Evolutionary conservation across 2,329 filamentous ascomycete genomes (phyloP).

Genomic region (Alternaria arborescens): DNA sequence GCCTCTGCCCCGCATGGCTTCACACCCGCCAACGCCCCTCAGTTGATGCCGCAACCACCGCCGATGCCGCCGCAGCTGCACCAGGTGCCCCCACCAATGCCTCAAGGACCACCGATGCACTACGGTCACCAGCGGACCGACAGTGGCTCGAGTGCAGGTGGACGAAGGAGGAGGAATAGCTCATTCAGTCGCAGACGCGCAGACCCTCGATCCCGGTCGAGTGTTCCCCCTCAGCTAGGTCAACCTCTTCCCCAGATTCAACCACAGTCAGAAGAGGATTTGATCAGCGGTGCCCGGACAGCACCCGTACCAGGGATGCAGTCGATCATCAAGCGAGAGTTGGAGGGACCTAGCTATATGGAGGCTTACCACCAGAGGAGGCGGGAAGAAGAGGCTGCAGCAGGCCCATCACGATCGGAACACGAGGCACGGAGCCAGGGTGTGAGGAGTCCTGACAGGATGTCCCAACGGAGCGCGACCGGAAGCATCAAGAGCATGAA

Average conservation of each 20-base stretch:
- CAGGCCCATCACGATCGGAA: slow-evolving; percentile 30
- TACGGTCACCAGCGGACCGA: slow-evolving; percentile 46
- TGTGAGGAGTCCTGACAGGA: slow-evolving; percentile 44
- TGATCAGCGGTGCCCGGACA: slow-evolving; percentile 48
- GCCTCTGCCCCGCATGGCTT: slow-evolving; percentile 43
- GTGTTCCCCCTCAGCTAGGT: slow-evolving; percentile 48
- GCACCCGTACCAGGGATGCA: slow-evolving; percentile 43
- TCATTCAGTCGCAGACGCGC: slow-evolving; percentile 47
- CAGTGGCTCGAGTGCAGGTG: slow-evolving; percentile 41
- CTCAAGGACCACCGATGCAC: slow-evolving; percentile 36
- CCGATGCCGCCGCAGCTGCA: slow-evolving; percentile 37
- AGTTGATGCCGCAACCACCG: slow-evolving; percentile 42
- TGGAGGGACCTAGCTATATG: slow-evolving; percentile 37
- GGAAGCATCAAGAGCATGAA: slow-evolving; percentile 48
- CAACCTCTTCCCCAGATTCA: slow-evolving; percentile 46
- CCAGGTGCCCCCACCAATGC: slow-evolving; percentile 34
- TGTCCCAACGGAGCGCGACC: slow-evolving; percentile 46
- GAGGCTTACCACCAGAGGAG: slow-evolving; percentile 45
- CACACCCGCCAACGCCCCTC: slow-evolving; percentile 51
- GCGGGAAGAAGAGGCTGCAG: slow-evolving; percentile 37
- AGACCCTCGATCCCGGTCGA: slow-evolving; percentile 43
- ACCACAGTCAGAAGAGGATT: slow-evolving; percentile 43
- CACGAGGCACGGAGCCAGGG: slow-evolving; percentile 39
- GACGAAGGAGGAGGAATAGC: slow-evolving; percentile 40
- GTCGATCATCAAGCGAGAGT: slow-evolving; percentile 41